Base-by-base conservation (phyloP, 139 green algal genomes). In the Chlorella sp. region DNA sequence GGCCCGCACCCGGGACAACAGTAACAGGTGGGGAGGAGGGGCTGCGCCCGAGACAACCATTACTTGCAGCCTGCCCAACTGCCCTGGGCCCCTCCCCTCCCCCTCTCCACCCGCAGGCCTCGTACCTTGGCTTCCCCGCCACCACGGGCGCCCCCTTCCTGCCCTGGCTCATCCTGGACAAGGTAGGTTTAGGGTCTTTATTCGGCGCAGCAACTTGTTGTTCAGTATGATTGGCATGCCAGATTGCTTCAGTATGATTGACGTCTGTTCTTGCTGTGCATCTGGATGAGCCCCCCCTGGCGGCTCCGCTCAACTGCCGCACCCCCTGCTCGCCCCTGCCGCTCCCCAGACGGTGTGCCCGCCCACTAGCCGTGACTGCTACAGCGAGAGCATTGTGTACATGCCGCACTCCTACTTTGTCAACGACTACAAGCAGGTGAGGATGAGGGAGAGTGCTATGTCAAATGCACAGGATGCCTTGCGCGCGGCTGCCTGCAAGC, bases 321-420 rank as follows among this genome's bases (percentile, higher is more conserved):
- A 46, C 68, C 68, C 68, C 36, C 9, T 32, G 16, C 68, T 48
- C 68, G 30, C n/a, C 44, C 36, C 68, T 44, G 20, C 70, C 20
- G 22, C 40, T 34, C 48, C 44, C 48, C 84, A 87, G 84, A 51
- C 69, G 30, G 85, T 90, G 51, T 90, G 92, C 32, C 89, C 94
- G 5, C 82, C 83, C 30, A 60, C 89, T 69, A 88, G 92, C 76
- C 87, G 88, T 34, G 87, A 93, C 88, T 97, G 91, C 88, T 98
- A 97, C 91, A 94, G 79, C 54, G 95, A 98, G 90, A 40, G 89
- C 24, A 88, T 98, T 36, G 95, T 91, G 17, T 90, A 92, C 65
- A 94, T 98, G 93, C 95, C 95, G 38, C 82, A 98, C 90, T 97
- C 92, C 90, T 98, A 98, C 92, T 98, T 98, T 87, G 94, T 95